Percentiles rank a stretch among this genome's conserved stretches.
phyloP scores from a whole-genome alignment of 73 alveolate genomes.

The Durusdinium trenchii region DNA sequence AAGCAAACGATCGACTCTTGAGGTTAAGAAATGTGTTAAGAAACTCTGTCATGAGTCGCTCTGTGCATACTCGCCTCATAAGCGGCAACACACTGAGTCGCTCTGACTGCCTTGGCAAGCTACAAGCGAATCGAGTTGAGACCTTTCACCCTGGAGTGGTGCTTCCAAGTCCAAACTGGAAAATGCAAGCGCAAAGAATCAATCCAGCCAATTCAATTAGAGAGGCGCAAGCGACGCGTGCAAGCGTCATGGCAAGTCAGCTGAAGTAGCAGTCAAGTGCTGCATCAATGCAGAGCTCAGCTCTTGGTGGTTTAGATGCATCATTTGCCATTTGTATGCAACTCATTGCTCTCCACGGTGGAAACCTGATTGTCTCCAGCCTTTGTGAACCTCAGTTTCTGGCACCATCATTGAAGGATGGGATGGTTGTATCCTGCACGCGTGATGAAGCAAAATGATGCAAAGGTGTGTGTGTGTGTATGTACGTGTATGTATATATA shows the following conservation, averaged over 20 bases:
- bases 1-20: background rate
- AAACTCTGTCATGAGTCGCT: background rate
- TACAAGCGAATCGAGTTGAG: no score
- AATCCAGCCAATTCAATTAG: background rate
- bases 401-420: conserved; percentile 28
- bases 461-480: no score
- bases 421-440: conserved; percentile 1
- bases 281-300: conserved; percentile 36
- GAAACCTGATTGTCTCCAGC: background rate
- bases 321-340: conserved; percentile 12
- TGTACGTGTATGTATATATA: no score
- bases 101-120: background rate
- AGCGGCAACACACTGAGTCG: conserved; percentile 58
- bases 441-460: no score
- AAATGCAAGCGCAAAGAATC: background rate
- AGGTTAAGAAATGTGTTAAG: background rate
- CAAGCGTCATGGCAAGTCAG: conserved; percentile 25
- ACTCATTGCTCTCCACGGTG: background rate
- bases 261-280: conserved; percentile 10
- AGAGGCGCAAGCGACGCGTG: background rate
- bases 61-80: conserved; percentile 6
- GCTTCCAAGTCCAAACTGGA: background rate
- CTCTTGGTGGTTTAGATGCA: conserved; percentile 56
- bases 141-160: no score
- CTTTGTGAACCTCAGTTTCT: background rate